These are phyloP conservation scores for Ascochyta koolunga DNA, from an alignment of 2,329 filamentous ascomycete genomes.

Conservation along the genomic window DNA sequence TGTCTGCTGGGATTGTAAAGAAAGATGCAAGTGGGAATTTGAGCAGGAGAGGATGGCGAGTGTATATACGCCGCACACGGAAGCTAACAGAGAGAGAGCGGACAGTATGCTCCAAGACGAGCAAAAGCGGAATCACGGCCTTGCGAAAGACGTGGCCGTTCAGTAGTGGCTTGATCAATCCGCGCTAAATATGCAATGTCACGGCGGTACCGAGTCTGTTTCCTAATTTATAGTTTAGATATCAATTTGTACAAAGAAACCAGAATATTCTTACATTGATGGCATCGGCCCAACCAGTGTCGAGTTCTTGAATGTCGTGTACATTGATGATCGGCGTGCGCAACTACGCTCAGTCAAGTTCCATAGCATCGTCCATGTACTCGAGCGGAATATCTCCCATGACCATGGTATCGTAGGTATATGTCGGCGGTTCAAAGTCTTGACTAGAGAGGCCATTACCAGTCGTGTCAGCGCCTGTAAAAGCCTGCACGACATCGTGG, in stretches of 20 bases:
- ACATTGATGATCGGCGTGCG: background rate
- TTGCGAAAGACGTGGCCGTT: background rate
- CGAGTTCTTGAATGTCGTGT: too few relatives aligned
- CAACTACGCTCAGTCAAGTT: constrained; percentile 31
- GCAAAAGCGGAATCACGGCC: background rate
- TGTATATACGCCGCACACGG: constrained; percentile 12
- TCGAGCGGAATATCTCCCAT: constrained; percentile 37
- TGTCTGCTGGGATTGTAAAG: constrained; percentile 44
- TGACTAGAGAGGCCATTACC: constrained; percentile 20
- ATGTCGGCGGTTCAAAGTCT: constrained; percentile 28
- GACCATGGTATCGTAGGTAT: constrained; percentile 16
- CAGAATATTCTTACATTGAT: background rate
- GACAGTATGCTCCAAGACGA: constrained; percentile 42
- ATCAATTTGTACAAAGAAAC: constrained; percentile 10
- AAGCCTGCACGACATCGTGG: constrained; percentile 50
- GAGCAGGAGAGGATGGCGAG: constrained; percentile 23
- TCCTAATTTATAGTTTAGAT: constrained; percentile 7
- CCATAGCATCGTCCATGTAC: constrained; percentile 47
- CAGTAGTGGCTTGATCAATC: background rate
- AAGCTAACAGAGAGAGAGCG: constrained; percentile 33
- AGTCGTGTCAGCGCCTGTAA: constrained; percentile 7
- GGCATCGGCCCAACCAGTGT: background rate
- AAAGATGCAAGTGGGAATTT: constrained; percentile 42
- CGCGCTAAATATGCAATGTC: background rate
- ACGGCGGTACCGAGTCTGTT: background rate